Evolutionary conservation across 2,329 filamentous ascomycete species (phyloP).

Genomic region (Sordariomycetes sp.): DNA sequence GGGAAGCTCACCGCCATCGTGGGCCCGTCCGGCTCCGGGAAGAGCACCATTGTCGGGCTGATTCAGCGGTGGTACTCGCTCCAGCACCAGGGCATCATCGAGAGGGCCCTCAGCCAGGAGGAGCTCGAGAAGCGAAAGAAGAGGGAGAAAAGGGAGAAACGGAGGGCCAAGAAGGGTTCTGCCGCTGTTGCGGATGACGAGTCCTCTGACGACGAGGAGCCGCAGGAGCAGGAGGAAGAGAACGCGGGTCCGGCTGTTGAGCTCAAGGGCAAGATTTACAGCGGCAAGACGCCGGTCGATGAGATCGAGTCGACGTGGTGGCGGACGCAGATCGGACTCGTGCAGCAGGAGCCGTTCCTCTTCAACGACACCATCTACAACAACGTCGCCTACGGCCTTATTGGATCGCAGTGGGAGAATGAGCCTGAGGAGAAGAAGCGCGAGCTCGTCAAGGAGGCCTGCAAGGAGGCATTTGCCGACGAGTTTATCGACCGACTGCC

Average conservation of each 20-base stretch:
- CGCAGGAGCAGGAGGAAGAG: slow-evolving; percentile 3
- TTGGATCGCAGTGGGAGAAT: slow-evolving; percentile 36
- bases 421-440: slow-evolving; percentile 23
- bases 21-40: slow-evolving; percentile 58
- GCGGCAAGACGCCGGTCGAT: slow-evolving; percentile 9
- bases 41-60: slow-evolving; percentile 60
- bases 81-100: slow-evolving; percentile 35
- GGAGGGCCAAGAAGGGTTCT: slow-evolving; percentile 3
- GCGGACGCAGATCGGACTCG: slow-evolving; percentile 30
- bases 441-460: slow-evolving; percentile 48
- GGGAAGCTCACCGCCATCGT: slow-evolving; percentile 65
- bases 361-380: slow-evolving; percentile 37
- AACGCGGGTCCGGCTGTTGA: neutral
- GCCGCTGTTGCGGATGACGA: neutral
- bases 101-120: slow-evolving; percentile 33
- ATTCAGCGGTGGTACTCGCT: slow-evolving; percentile 61
- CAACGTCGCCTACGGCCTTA: slow-evolving; percentile 48
- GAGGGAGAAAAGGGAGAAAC: slow-evolving; percentile 12
- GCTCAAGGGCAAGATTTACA: slow-evolving; percentile 6
- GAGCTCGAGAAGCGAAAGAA: slow-evolving; percentile 27
- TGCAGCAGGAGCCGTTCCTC: slow-evolving; percentile 39
- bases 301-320: slow-evolving; percentile 22
- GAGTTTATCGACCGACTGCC: slow-evolving; percentile 56
- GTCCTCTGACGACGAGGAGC: slow-evolving; percentile 3
- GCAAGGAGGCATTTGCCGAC: slow-evolving; percentile 53